Conservation (phyloP, 2,329 filamentous ascomycete genomes). For the Plenodomus tracheiphilus region DNA sequence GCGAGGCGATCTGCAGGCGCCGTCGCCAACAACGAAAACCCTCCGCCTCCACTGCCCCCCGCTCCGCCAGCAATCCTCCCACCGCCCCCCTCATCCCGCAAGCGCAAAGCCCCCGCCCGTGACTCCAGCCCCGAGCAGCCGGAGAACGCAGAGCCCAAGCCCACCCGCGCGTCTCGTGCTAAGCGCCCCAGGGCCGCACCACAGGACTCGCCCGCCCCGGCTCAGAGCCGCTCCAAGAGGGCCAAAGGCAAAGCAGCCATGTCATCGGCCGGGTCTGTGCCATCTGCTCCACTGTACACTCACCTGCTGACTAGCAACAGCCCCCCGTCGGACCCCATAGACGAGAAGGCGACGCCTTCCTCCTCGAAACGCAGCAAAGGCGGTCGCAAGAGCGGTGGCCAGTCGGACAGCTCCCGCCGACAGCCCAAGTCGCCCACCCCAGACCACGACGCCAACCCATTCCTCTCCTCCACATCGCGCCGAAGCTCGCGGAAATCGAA, state of each 20-base stretch:
- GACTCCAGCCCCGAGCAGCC: conserved; percentile 53
- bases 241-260: conserved; percentile 67
- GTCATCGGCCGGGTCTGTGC: conserved; percentile 69
- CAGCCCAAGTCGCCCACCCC: conserved; percentile 24
- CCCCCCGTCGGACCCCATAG: conserved; percentile 66
- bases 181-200: conserved; percentile 70
- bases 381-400: conserved; percentile 67
- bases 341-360: conserved; percentile 63
- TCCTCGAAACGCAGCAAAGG: conserved; percentile 75
- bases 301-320: conserved; percentile 46
- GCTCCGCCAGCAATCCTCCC: conserved; percentile 49
- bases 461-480: conserved; percentile 37
- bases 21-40: conserved; percentile 44
- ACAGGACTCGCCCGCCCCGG: conserved; percentile 45
- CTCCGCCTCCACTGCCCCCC: conserved; percentile 44
- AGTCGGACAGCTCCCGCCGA: conserved; percentile 17
- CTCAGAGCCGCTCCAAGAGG: conserved; percentile 58
- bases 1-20: conserved; percentile 80
- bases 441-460: conserved; percentile 22
- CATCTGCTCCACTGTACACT: conserved; percentile 2
- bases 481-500: conserved; percentile 37
- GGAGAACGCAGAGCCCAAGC: conserved; percentile 23
- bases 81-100: conserved; percentile 54
- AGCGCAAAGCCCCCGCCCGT: conserved; percentile 71
- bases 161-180: conserved; percentile 40